Evolutionary conservation across 2,329 filamentous ascomycete genomes (phyloP), one percentile per base, ranked within the genome.

Genomic region (Hymenoscyphus salicellus): DNA sequence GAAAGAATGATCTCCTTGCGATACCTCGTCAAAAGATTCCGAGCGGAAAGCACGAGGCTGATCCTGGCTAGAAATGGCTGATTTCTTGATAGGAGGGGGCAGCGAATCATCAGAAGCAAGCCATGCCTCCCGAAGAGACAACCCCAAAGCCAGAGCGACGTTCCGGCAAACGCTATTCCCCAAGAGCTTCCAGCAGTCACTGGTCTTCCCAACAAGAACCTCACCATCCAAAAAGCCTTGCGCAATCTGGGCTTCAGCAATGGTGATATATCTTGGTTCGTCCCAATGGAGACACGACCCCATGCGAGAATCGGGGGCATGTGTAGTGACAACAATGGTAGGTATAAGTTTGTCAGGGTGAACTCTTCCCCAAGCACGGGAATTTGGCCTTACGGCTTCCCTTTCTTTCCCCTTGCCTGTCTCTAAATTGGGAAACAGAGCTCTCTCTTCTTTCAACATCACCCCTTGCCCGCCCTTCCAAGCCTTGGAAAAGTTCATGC

Each of bases 141-240:
- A 72, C 0, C 91, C 91, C 1, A 93, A 74, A 0, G 86, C 85
- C 20, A 92, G 75, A 0, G 90, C 85, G 0, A 91, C 84, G 28
- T 86, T 84, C 8, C 90, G 79, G 2, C 90, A 85, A 0, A 96
- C 91, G 32, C 88, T 91, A 74, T 96, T 96, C 0, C 92, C 92
- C 0, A 93, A 80, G 23, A 91, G 85, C 62, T 82, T 84, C 78
- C 84, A 87, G 72, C 91, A 88, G 1, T 86, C 78, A 0, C 43
- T 10, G 0, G 82, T 74, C 0, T 62, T 71, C 0, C 91, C 91
- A 0, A 93, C 75, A 0, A 96, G 74, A 0, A 93, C 82, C 64
- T 94, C 91, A 5, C 86, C 68, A 63, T 94, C 89, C 0, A 81
- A 85, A 49, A 90, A 86, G 0, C 89, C 89, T 74, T 95, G 91